Evolutionary conservation across 2,329 filamentous ascomycete species (phyloP), one percentile per base, ranked within the genome.

Genomic region (Blumeriella jaapii): DNA sequence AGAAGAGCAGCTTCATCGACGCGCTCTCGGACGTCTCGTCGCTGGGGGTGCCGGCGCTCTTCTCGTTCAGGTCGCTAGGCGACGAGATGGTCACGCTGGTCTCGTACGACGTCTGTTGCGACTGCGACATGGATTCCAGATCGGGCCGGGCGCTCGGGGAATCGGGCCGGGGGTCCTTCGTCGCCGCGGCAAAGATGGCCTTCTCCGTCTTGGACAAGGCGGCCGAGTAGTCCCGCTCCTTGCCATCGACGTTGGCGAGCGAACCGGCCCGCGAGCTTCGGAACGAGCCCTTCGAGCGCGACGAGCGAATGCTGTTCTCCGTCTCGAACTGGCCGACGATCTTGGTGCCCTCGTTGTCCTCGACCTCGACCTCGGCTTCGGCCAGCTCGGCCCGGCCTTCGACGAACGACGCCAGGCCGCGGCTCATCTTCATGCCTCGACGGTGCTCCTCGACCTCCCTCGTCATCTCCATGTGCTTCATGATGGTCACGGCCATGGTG

Each of bases 391-490:
- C 38, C 11, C 48, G 48, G 5, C 65, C 65, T 40, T 71, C 68
- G 2, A 72, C 67, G 36, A 72, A 74, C 4, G 60, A 63, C 4
- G 65, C 68, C 7, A 76, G 53, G 0, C 70, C 69, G 11, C 65
- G 60, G 36, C 64, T 68, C 58, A 68, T 76, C 48, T 63, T 68
- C 45, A 63, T 71, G 23, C 61, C 71, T 42, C 63, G 65, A 44
- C 61, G 66, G 47, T 65, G 69, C 45, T 68, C 71, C 40, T 65
- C 70, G 26, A 58, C 64, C 42, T 61, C 68, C 51, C 65, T 62
- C 22, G 59, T 67, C 62, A 64, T 70, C 55, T 76, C 73, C 16
- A 82, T 51, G 40, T 80, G 75, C 23, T 70, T 65, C 59, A 77
- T 74, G 3, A 75, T 61, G 1, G 72, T 67, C 14, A 58, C 58